These are phyloP conservation scores for Myriangium duriaei DNA, from an alignment of 2,329 filamentous ascomycete species.

Conservation along the genomic window DNA sequence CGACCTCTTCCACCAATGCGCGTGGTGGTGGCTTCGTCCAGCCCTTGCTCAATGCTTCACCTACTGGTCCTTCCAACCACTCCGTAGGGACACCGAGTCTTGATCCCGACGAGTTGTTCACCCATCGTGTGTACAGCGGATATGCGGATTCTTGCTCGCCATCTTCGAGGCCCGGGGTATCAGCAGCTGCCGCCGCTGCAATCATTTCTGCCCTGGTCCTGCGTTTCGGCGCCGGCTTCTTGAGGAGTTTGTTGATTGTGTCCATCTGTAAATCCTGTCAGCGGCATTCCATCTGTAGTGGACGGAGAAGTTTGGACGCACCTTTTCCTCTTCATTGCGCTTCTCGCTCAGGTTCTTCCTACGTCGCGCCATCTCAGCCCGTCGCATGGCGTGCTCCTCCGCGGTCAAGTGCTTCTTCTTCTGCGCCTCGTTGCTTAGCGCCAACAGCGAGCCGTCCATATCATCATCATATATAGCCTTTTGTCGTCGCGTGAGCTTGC, in stretches of 20 bases:
- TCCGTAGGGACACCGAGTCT: constrained; percentile 54
- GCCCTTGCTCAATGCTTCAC: constrained; percentile 39
- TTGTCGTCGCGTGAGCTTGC: constrained; percentile 57
- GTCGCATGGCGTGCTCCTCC: constrained; percentile 60
- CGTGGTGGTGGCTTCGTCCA: constrained; percentile 9
- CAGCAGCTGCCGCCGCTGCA: constrained; percentile 26
- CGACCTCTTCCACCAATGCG: constrained; percentile 12
- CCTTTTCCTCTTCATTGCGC: constrained; percentile 68
- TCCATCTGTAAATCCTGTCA: constrained; percentile 64
- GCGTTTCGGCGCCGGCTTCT: constrained; percentile 68
- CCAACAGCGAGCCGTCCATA: constrained; percentile 29
- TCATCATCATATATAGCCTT: constrained; percentile 39
- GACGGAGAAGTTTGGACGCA: no score
- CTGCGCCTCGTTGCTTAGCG: constrained; percentile 53
- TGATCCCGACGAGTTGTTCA: constrained; percentile 53
- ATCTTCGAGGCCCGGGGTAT: constrained; percentile 34
- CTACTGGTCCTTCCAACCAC: constrained; percentile 51
- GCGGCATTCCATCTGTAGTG: no score
- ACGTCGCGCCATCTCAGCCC: constrained; percentile 60
- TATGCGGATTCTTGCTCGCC: constrained; percentile 28
- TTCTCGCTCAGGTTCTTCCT: constrained; percentile 65
- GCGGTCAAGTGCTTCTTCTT: constrained; percentile 61
- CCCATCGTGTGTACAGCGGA: constrained; percentile 56
- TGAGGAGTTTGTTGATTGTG: constrained; percentile 80
- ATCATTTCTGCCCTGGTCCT: constrained; percentile 36